Evolutionary conservation across 768 basidiomycete genomes (phyloP), one percentile per base, ranked within the genome.

Genomic region (Crucibulum laeve): DNA sequence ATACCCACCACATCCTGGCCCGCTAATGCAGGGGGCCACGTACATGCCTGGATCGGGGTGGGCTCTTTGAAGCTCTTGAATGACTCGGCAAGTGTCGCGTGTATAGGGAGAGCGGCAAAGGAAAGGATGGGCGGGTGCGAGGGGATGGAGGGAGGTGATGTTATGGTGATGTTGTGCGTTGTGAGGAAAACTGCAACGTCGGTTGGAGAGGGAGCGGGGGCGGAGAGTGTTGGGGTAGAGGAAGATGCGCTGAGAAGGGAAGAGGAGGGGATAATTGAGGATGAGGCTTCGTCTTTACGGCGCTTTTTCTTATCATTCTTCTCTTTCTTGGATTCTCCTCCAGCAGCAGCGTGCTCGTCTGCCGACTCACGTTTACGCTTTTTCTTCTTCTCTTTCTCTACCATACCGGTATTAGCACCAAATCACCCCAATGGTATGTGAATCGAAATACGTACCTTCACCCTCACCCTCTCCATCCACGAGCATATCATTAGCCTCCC

Each of bases 31-130:
- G 88, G 82, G 2, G 94, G 91, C 94, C 94, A 98, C 10, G 93
- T 80, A 53, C 91, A 95, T 4, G 91, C 85, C 59, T 99, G 96
- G 42, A 99, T 92, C 0, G 96, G 94, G 0, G 94, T 95, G 4
- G 96, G 95, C 50, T 86, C 80, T 50, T 82, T 79, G 69, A 93
- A 99, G 5, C 68, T 70, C 38, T 69, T 60, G 46, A 97, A 82
- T 0, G 81, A 84, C 1, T 65, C 55, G 32, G 72, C 74, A 25
- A 98, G 76, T 11, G 71, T 68, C 1, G 67, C 60, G 4, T 86
- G 80, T 38, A 97, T 74, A 22, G 63, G 60, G 13, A 98, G 76
- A 42, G 87, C 78, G 45, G 76, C 67, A 58, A 99, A 95, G 1
- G 80, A 74, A 36, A 86, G 72, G 40, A 91, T 66, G 21, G 96